Base-by-base conservation (phyloP, 495 filamentous ascomycete genomes). In the Thozetella sp. region DNA sequence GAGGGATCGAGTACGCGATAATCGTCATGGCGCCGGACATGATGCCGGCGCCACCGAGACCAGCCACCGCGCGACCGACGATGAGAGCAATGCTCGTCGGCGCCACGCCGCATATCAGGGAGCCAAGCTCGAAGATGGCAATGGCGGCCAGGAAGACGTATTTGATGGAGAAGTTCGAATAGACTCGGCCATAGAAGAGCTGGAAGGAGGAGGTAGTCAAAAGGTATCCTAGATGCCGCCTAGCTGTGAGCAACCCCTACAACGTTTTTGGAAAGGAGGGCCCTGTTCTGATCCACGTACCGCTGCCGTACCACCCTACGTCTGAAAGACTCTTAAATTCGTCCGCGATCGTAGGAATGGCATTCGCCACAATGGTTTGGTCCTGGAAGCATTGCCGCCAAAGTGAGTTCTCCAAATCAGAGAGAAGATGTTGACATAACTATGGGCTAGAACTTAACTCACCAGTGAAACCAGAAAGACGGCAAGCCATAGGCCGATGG, bases 31-130 rank as follows among this genome's bases (percentile, higher is more conserved):
- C 61, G n/a, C 72, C 76, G n/a, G 64, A 65, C n/a, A 75, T 67
- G 51, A 76, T 73, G 22, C 75, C 66, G 17, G 68, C 62, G 1
- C 61, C 59, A 0, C 71, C 76, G 45, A 77, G 48, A 23, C 80
- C 80, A 20, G 79, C 73, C 2, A 83, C 60, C n/a, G 76, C 76
- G 25, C 80, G 71, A n/a, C 80, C 79, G 51, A 79, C 59, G 25
- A 83, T 82, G 15, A 82, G 63, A 15, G 71, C 70, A 17, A 64
- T 59, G n/a, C 71, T 74, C 13, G 58, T 73, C 0, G 76, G 77
- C 1, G 80, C 78, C 6, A 71, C 73, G 51, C 74, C 80, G 40
- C 80, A 82, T 17, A 82, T 51, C 1, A 72, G 65, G 13, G 76
- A 80, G 1, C 83, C 80, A 22, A 72, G 48, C 46, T 76, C 70